Evolutionary conservation across 1,139 yeast species (phyloP), one percentile per base, ranked within the genome.

Genomic region (Yamadazyma sp.): DNA sequence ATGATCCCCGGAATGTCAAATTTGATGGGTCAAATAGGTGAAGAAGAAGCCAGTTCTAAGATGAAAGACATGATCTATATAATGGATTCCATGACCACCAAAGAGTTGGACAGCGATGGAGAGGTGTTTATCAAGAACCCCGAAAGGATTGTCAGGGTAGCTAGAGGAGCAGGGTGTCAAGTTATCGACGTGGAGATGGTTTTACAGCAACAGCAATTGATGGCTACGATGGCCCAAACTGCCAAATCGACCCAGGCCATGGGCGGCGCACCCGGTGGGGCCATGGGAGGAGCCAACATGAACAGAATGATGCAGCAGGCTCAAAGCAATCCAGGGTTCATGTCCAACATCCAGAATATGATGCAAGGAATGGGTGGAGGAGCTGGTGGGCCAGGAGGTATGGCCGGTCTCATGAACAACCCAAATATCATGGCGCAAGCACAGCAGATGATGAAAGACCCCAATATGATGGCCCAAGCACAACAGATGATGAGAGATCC

Each of bases 1-100:
- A 90, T 90, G 97, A 83, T 94, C 45, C 98, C 98, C 0, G 94
- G 92, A n/a, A 78, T 89, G 68, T 79, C 90, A 24, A 82, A 80
- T 48, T 73, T 90, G 70, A 84, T 92, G 78, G 82, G 78, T 37
- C 92, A 86, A 62, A 82, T 88, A 30, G 90, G 92, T 18, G 97
- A 90, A 58, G 96, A 90, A 53, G 97, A 92, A 53, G 82, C 96
- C 0, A 78, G 87, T 20, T 75, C 77, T 41, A 78, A 86, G 54
- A 76, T 92, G 65, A 90, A 90, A 61, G 76, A 85, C 46, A 88
- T 92, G 95, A 83, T 92, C 34, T 90, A 79, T 57, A 85, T 92
- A 26, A 80, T 92, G 87, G 98, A 92, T 61, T 88, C 97, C 2
- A 92, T 92, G 98, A 90, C 96, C 1, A 85, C 83, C 47, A 73